These are phyloP conservation scores for Avena atlantica DNA, from an alignment of 176 grass and related monocot genomes.

Conservation along the genomic window DNA sequence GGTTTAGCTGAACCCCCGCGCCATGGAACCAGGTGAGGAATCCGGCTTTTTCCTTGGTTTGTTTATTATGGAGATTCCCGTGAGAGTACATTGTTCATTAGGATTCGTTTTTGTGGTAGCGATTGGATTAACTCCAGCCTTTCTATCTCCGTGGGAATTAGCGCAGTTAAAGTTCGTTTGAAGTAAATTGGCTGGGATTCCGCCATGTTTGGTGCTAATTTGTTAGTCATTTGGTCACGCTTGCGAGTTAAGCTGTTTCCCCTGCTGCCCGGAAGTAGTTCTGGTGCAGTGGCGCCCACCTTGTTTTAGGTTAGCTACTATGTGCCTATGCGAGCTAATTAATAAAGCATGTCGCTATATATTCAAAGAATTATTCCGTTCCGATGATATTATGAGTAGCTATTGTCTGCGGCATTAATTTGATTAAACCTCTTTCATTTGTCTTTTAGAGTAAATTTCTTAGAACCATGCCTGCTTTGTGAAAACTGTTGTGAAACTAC, in stretches of 20 bases:
- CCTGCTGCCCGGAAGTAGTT: background rate
- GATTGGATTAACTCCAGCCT: background rate
- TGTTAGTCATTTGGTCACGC: background rate
- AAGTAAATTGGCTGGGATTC: background rate
- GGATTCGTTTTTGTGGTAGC: background rate
- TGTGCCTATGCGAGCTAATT: no score
- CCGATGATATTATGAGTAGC: background rate
- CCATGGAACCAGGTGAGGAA: slow-evolving; percentile 25
- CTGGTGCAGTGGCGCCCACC: background rate
- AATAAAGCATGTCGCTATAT: background rate
- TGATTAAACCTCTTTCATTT: background rate
- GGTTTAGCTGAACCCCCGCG: slow-evolving; percentile 14
- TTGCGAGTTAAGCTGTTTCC: slow-evolving; percentile 5
- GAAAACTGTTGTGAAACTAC: background rate
- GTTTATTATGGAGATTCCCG: background rate
- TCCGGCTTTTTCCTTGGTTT: no score
- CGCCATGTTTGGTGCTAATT: background rate
- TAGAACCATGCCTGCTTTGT: background rate
- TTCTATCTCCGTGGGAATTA: background rate
- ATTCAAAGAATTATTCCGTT: background rate
- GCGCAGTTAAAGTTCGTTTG: no score
- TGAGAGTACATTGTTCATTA: background rate
- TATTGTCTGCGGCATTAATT: background rate
- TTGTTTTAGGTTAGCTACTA: background rate
- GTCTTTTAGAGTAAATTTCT: background rate